phyloP scores from a whole-genome alignment of 116 monocot species.

The Iris pallida region DNA sequence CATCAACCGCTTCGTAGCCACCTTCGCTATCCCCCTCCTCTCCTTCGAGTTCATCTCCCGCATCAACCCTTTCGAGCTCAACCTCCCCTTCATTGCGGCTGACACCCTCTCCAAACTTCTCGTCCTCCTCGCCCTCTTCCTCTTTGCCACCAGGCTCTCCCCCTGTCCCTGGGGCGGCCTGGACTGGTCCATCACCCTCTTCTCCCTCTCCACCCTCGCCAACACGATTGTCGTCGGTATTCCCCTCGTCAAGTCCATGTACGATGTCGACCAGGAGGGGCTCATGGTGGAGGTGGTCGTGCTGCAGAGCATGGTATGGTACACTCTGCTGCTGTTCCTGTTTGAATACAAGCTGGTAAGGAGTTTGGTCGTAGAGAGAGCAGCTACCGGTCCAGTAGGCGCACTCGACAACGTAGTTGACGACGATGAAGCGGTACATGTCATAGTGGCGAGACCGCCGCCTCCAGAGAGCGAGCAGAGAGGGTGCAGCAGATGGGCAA shows the following conservation, averaged over 20 bases:
- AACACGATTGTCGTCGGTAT: conserved; percentile 19
- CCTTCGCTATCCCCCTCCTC: conserved; percentile 14
- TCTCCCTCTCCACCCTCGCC: conserved; percentile 15
- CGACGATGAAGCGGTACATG: conserved; percentile 6
- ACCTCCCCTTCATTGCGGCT: conserved; percentile 1
- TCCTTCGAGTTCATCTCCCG: conserved; percentile 5
- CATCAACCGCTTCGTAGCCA: conserved; percentile 11
- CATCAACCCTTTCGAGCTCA: background rate
- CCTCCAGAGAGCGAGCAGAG: conserved; percentile 3
- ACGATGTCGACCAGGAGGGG: conserved; percentile 4
- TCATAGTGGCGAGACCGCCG: background rate
- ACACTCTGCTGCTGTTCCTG: conserved; percentile 14
- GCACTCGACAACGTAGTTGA: background rate
- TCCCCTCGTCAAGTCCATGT: conserved; percentile 21
- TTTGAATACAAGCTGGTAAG: conserved; percentile 11
- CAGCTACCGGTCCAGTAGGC: background rate
- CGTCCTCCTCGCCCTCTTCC: conserved; percentile 6
- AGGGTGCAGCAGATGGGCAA: background rate
- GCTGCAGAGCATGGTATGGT: conserved; percentile 17
- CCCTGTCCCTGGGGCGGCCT: background rate
- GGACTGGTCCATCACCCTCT: conserved; percentile 21
- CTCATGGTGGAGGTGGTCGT: conserved; percentile 16
- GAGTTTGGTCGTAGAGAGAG: background rate
- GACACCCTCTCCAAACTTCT: conserved; percentile 9
- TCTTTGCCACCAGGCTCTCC: background rate